phyloP scores from a whole-genome alignment of 306 rosid genomes.

The Vachellia pachyceras region DNA sequence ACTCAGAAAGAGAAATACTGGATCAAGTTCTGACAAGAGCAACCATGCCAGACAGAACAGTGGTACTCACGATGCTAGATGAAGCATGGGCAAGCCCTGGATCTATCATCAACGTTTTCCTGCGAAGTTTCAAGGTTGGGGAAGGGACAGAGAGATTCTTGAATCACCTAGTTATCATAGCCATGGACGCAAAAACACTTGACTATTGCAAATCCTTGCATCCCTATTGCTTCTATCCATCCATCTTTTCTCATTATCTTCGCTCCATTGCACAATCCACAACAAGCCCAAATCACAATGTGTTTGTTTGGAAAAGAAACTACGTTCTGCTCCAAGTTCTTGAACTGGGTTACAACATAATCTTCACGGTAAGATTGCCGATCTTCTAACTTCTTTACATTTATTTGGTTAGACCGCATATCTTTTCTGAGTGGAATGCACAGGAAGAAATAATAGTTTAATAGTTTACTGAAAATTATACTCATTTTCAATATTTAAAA shows the following conservation, averaged over 20 bases:
- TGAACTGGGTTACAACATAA: slow-evolving; percentile 56
- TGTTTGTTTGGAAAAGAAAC: slow-evolving; percentile 42
- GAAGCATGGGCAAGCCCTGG: slow-evolving; percentile 58
- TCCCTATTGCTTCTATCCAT: slow-evolving; percentile 56
- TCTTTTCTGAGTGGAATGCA: not conserved
- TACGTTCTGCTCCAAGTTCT: slow-evolving; percentile 43
- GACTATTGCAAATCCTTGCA: slow-evolving; percentile 50
- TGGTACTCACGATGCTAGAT: slow-evolving; percentile 59
- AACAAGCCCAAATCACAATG: not conserved
- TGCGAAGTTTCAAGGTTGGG: slow-evolving; percentile 53
- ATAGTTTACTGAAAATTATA: not conserved
- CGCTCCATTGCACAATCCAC: slow-evolving; percentile 21
- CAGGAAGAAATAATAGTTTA: not conserved
- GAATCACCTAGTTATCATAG: slow-evolving; percentile 56
- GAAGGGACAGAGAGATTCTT: slow-evolving; percentile 52
- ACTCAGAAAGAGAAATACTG: slow-evolving; percentile 35
- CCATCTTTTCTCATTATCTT: slow-evolving; percentile 36
- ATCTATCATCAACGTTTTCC: slow-evolving; percentile 61
- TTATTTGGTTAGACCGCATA: not conserved
- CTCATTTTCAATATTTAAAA: not conserved
- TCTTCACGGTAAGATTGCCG: slow-evolving; percentile 46
- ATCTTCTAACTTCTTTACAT: not conserved
- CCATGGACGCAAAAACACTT: slow-evolving; percentile 50
- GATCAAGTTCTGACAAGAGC: slow-evolving; percentile 35
- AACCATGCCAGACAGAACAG: slow-evolving; percentile 50